These are phyloP conservation scores for Pyropia yezoensis DNA, from an alignment of 23 red algal species.

Conservation along the genomic window DNA sequence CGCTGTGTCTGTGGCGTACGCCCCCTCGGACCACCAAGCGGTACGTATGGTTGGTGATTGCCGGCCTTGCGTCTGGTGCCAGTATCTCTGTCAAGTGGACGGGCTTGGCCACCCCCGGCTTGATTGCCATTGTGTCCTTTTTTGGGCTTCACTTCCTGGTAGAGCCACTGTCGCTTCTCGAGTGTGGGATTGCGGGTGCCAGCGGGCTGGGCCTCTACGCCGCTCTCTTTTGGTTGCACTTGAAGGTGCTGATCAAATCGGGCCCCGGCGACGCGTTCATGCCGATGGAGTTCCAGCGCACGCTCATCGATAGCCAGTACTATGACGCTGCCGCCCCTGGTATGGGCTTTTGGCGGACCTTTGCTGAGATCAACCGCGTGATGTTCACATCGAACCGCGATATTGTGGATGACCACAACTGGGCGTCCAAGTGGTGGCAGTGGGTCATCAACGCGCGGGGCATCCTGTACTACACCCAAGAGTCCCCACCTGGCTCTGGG, in stretches of 20 bases:
- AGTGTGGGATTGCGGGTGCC: slow-evolving; percentile 47
- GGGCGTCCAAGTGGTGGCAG: slow-evolving; percentile 85
- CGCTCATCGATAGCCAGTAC: slow-evolving; percentile 51
- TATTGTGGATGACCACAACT: slow-evolving; percentile 66
- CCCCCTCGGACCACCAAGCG: slow-evolving; percentile 43
- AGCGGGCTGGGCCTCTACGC: slow-evolving; percentile 61
- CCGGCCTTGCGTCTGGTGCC: slow-evolving; percentile 43
- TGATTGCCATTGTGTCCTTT: slow-evolving; percentile 83
- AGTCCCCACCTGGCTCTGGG: background rate
- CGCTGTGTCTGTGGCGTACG: slow-evolving; percentile 51
- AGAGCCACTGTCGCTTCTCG: slow-evolving; percentile 42
- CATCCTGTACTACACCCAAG: slow-evolving; percentile 76
- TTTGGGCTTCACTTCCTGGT: slow-evolving; percentile 36
- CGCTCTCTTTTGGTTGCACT: slow-evolving; percentile 74
- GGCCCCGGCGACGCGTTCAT: slow-evolving; percentile 89
- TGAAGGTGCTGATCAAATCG: slow-evolving; percentile 52
- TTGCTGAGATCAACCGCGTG: slow-evolving; percentile 82
- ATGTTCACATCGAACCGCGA: slow-evolving; percentile 82
- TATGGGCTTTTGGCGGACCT: slow-evolving; percentile 33
- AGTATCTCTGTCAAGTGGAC: slow-evolving; percentile 83
- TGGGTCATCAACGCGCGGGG: slow-evolving; percentile 86
- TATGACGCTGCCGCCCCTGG: slow-evolving; percentile 28
- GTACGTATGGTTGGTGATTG: slow-evolving; percentile 18
- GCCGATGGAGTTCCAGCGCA: slow-evolving; percentile 55
- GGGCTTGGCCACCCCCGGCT: slow-evolving; percentile 62